Evolutionary conservation across 495 filamentous ascomycete species (phyloP).

Genomic region (Diplogelasinospora grovesii): DNA sequence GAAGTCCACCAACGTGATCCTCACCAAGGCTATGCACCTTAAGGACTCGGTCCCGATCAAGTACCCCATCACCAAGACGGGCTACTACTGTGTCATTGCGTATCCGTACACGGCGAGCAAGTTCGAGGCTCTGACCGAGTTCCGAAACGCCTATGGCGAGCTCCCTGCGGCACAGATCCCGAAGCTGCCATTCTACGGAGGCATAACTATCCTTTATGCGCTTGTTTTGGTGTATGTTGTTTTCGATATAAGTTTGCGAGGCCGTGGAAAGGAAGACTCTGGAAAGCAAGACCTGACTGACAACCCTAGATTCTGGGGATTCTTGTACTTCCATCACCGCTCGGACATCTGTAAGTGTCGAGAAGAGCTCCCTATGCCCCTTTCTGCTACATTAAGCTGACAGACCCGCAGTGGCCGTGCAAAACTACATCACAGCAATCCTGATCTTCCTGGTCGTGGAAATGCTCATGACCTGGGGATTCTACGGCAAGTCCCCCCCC

Average conservation of each 20-base stretch:
- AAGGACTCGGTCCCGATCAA: constrained; percentile 66
- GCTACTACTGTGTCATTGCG: constrained; percentile 92
- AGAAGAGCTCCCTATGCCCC: neutral
- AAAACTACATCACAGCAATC: constrained; percentile 99
- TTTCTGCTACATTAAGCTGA: constrained; percentile 35
- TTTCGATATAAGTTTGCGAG: too few species aligned
- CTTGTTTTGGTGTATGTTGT: constrained; percentile 59
- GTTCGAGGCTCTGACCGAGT: constrained; percentile 79
- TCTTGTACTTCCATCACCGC: constrained; percentile 91
- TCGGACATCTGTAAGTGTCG: constrained; percentile 70
- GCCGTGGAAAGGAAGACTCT: neutral
- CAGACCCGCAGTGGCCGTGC: constrained; percentile 69
- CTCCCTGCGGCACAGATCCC: constrained; percentile 92
- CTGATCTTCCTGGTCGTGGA: constrained; percentile 89
- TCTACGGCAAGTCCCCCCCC: constrained; percentile 53
- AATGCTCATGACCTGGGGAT: constrained; percentile 97
- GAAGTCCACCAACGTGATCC: constrained; percentile 59
- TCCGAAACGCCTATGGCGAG: constrained; percentile 93
- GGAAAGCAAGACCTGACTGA: constrained; percentile 1
- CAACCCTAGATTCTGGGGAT: constrained; percentile 65
- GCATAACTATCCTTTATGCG: constrained; percentile 88
- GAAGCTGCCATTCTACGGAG: constrained; percentile 96
- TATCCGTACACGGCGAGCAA: constrained; percentile 53
- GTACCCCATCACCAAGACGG: constrained; percentile 78
- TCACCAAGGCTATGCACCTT: constrained; percentile 74